Evolutionary conservation across 106 monocot species (phyloP).

Genomic region (Xerophyta viscosa): DNA sequence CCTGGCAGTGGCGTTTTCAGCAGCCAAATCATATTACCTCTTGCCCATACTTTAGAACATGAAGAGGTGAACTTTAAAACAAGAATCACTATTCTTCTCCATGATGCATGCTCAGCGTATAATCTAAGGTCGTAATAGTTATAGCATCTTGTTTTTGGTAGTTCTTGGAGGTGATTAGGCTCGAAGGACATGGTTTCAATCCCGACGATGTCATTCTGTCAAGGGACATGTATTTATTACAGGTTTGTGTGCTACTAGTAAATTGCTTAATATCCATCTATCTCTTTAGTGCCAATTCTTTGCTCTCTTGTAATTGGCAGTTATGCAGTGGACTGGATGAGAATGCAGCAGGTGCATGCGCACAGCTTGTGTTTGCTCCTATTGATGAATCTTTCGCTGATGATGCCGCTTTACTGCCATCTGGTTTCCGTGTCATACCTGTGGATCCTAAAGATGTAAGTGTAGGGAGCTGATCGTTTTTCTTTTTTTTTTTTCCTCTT

Average conservation of each 20-base stretch:
- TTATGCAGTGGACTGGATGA: constrained; percentile 88
- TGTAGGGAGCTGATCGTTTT: no score
- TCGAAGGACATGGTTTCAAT: constrained; percentile 69
- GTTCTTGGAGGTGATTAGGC: constrained; percentile 86
- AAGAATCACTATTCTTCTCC: neutral
- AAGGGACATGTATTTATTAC: constrained; percentile 69
- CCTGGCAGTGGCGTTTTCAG: constrained; percentile 34
- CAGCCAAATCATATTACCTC: constrained; percentile 71
- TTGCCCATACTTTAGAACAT: constrained; percentile 81
- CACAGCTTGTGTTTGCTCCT: constrained; percentile 91
- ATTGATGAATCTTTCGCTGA: constrained; percentile 89
- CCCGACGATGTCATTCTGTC: constrained; percentile 56
- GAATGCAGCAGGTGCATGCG: constrained; percentile 55
- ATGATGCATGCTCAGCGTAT: neutral
- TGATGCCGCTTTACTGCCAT: constrained; percentile 76
- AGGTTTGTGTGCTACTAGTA: no score
- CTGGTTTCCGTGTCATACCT: constrained; percentile 91
- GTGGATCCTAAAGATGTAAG: constrained; percentile 67
- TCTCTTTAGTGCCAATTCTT: no score
- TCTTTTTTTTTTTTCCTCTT: no score
- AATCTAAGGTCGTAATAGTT: neutral
- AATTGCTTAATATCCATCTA: neutral
- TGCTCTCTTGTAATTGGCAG: constrained; percentile 22
- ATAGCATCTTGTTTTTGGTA: constrained; percentile 6
- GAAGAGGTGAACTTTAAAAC: constrained; percentile 57